Percentiles rank a stretch among this genome's conserved stretches.
Evolutionary conservation across 345 rosid genomes (phyloP).

Genomic region (Salix udensis): DNA sequence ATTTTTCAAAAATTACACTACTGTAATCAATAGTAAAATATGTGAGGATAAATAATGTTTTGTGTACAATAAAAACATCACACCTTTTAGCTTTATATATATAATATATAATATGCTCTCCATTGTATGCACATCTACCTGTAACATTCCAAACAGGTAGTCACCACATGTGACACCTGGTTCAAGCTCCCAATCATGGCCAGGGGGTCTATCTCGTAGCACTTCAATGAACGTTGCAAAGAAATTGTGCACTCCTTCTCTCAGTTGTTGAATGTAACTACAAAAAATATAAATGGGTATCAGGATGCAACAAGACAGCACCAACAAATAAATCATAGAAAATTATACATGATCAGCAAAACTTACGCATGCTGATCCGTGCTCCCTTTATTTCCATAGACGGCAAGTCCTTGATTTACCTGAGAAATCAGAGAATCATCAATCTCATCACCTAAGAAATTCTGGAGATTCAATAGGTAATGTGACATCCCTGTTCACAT

Average conservation of each 20-base stretch:
- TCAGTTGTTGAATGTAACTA: constrained; percentile 96
- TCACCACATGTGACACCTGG: constrained; percentile 99
- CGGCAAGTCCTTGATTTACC: constrained; percentile 96
- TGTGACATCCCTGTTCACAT: not conserved
- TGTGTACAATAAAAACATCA: no score
- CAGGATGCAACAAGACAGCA: not conserved
- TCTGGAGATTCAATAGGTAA: not conserved
- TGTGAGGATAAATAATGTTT: no score
- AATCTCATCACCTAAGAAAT: not conserved
- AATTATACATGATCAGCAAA: constrained; percentile 6
- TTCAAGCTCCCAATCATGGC: constrained; percentile 99
- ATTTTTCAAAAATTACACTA: not conserved
- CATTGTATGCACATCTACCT: constrained; percentile 43
- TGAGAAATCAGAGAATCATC: constrained; percentile 30
- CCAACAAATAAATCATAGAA: not conserved
- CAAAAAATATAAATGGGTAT: constrained; percentile 9
- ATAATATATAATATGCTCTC: not conserved
- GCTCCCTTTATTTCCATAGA: constrained; percentile 99
- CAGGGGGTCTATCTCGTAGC: constrained; percentile 91
- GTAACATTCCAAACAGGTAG: constrained; percentile 95
- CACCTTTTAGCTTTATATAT: no score
- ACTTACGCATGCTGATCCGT: constrained; percentile 99
- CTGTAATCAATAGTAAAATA: no score
- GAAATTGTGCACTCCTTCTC: constrained; percentile 98
- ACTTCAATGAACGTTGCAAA: constrained; percentile 97